phyloP scores from a whole-genome alignment of 2,329 filamentous ascomycete genomes.

The Colletotrichum sp. region DNA sequence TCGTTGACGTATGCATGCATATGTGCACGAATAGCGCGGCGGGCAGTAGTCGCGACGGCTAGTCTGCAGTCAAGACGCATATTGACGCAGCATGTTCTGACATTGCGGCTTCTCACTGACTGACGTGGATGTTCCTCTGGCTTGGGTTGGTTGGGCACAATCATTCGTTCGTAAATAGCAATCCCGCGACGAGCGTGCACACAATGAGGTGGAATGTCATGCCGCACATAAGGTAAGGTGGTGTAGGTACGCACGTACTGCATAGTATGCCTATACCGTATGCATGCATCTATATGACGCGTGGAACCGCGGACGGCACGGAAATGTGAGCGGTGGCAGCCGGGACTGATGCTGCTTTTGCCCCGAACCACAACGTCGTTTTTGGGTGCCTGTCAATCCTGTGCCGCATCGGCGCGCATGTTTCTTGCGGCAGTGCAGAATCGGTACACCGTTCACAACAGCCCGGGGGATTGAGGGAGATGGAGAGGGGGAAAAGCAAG shows the following conservation, averaged over 20 bases:
- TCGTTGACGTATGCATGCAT: slow-evolving; percentile 13
- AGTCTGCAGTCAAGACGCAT: background rate
- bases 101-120: background rate
- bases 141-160: background rate
- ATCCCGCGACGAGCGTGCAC: background rate
- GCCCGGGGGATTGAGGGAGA: background rate
- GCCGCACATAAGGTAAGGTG: background rate
- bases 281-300: background rate
- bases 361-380: background rate
- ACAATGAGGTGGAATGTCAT: background rate
- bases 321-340: background rate
- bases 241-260: background rate
- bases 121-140: background rate
- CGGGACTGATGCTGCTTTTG: background rate
- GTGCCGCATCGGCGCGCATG: background rate
- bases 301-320: background rate
- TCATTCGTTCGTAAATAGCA: background rate
- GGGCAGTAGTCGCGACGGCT: background rate
- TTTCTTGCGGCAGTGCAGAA: background rate
- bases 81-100: background rate
- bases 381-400: background rate
- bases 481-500: background rate
- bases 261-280: background rate
- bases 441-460: background rate
- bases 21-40: background rate